Percentiles rank a stretch among this genome's conserved stretches.
phyloP scores from a whole-genome alignment of 23 red algal genomes.

The Gracilaria vermiculophylla region DNA sequence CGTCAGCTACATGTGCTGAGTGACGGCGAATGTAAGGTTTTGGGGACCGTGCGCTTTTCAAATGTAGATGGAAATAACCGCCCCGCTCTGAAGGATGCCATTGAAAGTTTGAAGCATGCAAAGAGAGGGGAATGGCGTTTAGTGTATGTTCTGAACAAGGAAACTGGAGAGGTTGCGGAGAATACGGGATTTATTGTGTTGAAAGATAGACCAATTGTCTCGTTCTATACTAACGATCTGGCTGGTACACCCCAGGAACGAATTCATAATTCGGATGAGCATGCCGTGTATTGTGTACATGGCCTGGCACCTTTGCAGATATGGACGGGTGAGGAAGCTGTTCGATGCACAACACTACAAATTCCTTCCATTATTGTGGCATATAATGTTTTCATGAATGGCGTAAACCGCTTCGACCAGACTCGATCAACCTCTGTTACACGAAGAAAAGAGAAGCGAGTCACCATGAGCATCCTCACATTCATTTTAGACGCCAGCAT shows the following conservation, averaged over 20 bases:
- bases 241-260: neutral
- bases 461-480: neutral
- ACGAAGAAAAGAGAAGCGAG: neutral
- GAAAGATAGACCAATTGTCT: neutral
- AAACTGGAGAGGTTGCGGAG: too few species aligned
- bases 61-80: conserved; percentile 10
- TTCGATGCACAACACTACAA: neutral
- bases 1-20: neutral
- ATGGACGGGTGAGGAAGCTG: neutral
- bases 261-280: neutral
- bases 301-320: neutral
- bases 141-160: neutral
- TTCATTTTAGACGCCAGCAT: too few species aligned
- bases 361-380: conserved; percentile 11
- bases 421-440: too few species aligned
- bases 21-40: neutral
- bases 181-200: neutral
- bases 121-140: neutral
- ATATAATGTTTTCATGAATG: conserved; percentile 18
- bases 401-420: neutral
- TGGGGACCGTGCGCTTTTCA: neutral
- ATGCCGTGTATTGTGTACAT: too few species aligned
- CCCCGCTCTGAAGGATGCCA: neutral
- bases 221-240: conserved; percentile 9
- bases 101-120: neutral